Conservation (phyloP, 108 stramenopile species). For the Pelagomonas calceolata region DNA sequence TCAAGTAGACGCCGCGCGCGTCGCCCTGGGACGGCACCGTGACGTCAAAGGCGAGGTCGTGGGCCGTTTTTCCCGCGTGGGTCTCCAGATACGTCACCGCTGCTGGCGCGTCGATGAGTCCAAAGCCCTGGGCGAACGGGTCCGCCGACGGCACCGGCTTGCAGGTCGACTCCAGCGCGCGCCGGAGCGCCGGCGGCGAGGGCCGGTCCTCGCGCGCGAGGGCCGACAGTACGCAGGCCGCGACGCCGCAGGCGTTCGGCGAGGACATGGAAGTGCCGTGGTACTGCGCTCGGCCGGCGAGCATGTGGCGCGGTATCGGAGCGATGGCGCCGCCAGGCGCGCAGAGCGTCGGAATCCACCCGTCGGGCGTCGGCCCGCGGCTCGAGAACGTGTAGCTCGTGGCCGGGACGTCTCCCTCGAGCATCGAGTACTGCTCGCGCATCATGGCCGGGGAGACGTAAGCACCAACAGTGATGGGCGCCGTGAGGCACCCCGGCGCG, state of each 20-base stretch:
- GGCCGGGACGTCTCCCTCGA: constrained; percentile 10
- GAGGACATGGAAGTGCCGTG: constrained; percentile 71
- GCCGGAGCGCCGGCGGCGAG: constrained; percentile 46
- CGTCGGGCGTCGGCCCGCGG: constrained; percentile 72
- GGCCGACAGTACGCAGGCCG: constrained; percentile 64
- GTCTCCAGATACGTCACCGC: background rate
- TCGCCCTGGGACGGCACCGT: background rate
- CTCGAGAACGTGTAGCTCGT: constrained; percentile 60
- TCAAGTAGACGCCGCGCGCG: background rate
- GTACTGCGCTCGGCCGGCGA: constrained; percentile 62
- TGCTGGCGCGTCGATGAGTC: background rate
- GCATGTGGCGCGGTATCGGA: constrained; percentile 61
- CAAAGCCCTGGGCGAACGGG: constrained; percentile 4
- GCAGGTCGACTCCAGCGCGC: constrained; percentile 55
- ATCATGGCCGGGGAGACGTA: constrained; percentile 65
- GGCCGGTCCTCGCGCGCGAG: constrained; percentile 40
- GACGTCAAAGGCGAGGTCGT: constrained; percentile 2
- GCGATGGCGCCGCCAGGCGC: constrained; percentile 85
- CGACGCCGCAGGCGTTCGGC: constrained; percentile 67
- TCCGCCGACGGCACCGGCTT: background rate
- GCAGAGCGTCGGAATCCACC: constrained; percentile 54
- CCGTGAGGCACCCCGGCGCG: constrained; percentile 61
- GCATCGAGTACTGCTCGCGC: constrained; percentile 45
- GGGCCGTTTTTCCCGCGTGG: background rate
- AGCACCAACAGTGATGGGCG: constrained; percentile 63